Percentiles rank a stretch among this genome's conserved stretches.
These are phyloP conservation scores for Xylaria castorea DNA, from an alignment of 495 filamentous ascomycete genomes.

Conservation along the genomic window DNA sequence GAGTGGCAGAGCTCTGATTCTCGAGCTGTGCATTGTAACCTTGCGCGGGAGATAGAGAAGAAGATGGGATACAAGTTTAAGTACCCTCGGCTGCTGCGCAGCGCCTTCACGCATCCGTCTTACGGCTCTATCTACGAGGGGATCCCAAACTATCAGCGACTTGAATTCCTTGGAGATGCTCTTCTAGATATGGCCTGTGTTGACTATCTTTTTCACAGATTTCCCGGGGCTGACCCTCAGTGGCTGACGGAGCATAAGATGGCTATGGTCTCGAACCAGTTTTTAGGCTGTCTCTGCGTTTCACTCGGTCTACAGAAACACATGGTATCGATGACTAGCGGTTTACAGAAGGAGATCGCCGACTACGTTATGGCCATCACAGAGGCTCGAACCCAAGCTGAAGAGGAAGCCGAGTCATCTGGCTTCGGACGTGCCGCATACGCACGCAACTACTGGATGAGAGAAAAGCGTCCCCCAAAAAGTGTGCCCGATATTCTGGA, in stretches of 20 bases:
- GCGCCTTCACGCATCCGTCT: constrained; percentile 90
- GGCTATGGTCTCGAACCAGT: constrained; percentile 99
- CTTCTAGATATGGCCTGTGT: constrained; percentile 89
- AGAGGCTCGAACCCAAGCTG: constrained; percentile 57
- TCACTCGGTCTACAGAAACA: constrained; percentile 77
- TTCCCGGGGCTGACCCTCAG: constrained; percentile 84
- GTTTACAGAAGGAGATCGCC: constrained; percentile 66
- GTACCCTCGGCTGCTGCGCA: constrained; percentile 76
- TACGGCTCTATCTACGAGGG: constrained; percentile 71
- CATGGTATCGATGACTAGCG: constrained; percentile 65
- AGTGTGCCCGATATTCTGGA: constrained; percentile 89
- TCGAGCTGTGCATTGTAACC: constrained; percentile 69
- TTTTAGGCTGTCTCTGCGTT: constrained; percentile 82
- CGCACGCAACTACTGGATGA: constrained; percentile 81
- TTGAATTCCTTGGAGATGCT: constrained; percentile 93
- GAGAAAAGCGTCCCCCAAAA: constrained; percentile 77
- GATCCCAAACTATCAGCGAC: constrained; percentile 87
- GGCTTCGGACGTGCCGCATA: constrained; percentile 50
- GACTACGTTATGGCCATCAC: constrained; percentile 74
- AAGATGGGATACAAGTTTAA: constrained; percentile 82
- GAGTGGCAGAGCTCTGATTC: constrained; percentile 67
- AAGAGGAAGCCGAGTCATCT: constrained; percentile 45
- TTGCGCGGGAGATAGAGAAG: constrained; percentile 68
- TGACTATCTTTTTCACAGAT: constrained; percentile 76
- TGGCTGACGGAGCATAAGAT: constrained; percentile 99